Percentiles rank a stretch among this genome's conserved stretches.
Conservation (phyloP, 176 grass and related monocot genomes). For the Aegilops tauschii region DNA sequence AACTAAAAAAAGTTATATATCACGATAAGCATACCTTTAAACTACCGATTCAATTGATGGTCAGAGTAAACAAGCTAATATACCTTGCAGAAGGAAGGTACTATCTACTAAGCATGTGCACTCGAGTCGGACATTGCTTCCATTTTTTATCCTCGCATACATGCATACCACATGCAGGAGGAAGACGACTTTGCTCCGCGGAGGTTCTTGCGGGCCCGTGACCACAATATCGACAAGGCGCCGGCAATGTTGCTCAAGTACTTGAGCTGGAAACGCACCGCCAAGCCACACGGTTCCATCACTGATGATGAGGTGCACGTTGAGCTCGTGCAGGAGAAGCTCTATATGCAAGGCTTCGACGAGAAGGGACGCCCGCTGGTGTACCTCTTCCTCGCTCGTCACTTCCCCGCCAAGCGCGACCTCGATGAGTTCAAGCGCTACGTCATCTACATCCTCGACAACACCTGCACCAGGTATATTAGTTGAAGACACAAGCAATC, state of each 20-base stretch:
- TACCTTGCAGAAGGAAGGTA: too few species aligned
- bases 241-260: conserved; percentile 56
- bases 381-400: conserved; percentile 37
- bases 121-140: too few species aligned
- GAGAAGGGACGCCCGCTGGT: conserved; percentile 33
- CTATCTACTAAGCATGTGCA: too few species aligned
- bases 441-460: conserved; percentile 39
- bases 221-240: conserved; percentile 53
- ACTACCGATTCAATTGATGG: too few species aligned
- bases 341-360: conserved; percentile 48
- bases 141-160: neutral
- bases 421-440: conserved; percentile 56
- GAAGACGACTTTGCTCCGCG: neutral
- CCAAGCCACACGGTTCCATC: conserved; percentile 45
- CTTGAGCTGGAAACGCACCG: conserved; percentile 49
- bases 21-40: too few species aligned
- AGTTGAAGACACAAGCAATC: conserved; percentile 38
- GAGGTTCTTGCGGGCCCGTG: conserved; percentile 25
- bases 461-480: conserved; percentile 31
- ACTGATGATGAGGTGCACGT: conserved; percentile 8
- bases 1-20: too few species aligned
- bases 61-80: too few species aligned
- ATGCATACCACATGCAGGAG: neutral
- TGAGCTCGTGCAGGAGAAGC: conserved; percentile 33
- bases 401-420: conserved; percentile 38